phyloP scores from a whole-genome alignment of 495 filamentous ascomycete genomes.

The Penicillium turbatum region DNA sequence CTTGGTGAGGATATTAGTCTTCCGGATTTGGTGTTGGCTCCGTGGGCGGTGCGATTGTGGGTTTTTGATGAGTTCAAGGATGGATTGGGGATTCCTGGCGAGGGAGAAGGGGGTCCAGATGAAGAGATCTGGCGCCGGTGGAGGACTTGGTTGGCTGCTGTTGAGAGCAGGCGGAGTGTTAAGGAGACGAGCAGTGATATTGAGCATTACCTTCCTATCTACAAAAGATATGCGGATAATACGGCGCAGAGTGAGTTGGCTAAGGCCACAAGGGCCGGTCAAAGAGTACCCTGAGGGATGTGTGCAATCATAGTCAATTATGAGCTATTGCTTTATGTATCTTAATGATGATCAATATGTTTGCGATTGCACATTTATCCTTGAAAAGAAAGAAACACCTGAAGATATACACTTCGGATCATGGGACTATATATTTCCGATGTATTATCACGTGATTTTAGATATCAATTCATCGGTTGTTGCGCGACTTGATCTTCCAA shows the following conservation, averaged over 20 bases:
- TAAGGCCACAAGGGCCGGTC: conserved; percentile 61
- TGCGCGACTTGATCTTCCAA: background rate
- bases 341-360: background rate
- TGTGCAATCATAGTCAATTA: no score
- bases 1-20: conserved; percentile 51
- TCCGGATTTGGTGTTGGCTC: conserved; percentile 61
- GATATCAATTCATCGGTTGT: conserved; percentile 2
- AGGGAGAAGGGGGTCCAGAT: conserved; percentile 44
- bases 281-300: conserved; percentile 59
- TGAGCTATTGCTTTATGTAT: no score
- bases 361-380: background rate
- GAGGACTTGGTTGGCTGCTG: conserved; percentile 55
- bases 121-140: conserved; percentile 57
- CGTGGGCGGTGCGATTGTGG: conserved; percentile 64
- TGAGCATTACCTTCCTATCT: conserved; percentile 59
- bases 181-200: conserved; percentile 58
- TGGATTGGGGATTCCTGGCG: conserved; percentile 53
- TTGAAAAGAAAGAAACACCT: background rate
- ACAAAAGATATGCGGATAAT: conserved; percentile 67
- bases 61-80: conserved; percentile 70
- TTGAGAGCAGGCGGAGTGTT: conserved; percentile 53
- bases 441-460: background rate
- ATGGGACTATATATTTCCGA: background rate
- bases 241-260: conserved; percentile 63
- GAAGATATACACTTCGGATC: background rate